Evolutionary conservation across 2,329 filamentous ascomycete species (phyloP).

Genomic region (Neophaeococcomyces aloes): DNA sequence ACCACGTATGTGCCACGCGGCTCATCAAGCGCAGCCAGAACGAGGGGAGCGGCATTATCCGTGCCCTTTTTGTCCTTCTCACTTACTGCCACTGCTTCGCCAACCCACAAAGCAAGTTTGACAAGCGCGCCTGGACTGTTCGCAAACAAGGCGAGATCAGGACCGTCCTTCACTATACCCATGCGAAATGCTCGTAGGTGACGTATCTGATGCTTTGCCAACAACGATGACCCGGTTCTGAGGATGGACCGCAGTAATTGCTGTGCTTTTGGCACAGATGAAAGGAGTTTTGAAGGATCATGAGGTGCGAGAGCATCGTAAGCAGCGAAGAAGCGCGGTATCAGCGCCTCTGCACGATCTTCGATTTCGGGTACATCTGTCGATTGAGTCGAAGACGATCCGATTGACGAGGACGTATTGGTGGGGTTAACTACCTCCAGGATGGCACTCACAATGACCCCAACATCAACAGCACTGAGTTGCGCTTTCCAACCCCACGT

Average conservation of each 20-base stretch:
- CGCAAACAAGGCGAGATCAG: conserved; percentile 81
- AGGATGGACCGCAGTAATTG: conserved; percentile 87
- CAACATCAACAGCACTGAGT: conserved; percentile 82
- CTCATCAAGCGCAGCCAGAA: conserved; percentile 84
- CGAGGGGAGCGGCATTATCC: conserved; percentile 67
- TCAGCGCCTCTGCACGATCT: conserved; percentile 22
- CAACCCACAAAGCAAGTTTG: conserved; percentile 88
- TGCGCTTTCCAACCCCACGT: conserved; percentile 98
- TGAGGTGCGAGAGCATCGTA: conserved; percentile 46
- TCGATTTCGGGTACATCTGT: conserved; percentile 13
- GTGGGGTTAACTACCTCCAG: conserved; percentile 64
- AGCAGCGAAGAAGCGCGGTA: conserved; percentile 46
- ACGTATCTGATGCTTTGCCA: conserved; percentile 88
- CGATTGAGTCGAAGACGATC: conserved; percentile 12
- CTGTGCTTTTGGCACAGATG: conserved; percentile 71
- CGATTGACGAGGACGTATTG: conserved; percentile 13
- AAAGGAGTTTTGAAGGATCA: conserved; percentile 48
- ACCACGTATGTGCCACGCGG: conserved; percentile 79
- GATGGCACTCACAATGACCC: conserved; percentile 82
- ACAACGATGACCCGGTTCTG: conserved; percentile 77
- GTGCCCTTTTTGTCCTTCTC: conserved; percentile 63
- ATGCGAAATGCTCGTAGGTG: conserved; percentile 88
- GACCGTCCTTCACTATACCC: conserved; percentile 89
- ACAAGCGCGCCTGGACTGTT: conserved; percentile 78
- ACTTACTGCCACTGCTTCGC: conserved; percentile 80